These are phyloP conservation scores for Xylaria sp. DNA, from an alignment of 2,329 filamentous ascomycete species.

Conservation along the genomic window DNA sequence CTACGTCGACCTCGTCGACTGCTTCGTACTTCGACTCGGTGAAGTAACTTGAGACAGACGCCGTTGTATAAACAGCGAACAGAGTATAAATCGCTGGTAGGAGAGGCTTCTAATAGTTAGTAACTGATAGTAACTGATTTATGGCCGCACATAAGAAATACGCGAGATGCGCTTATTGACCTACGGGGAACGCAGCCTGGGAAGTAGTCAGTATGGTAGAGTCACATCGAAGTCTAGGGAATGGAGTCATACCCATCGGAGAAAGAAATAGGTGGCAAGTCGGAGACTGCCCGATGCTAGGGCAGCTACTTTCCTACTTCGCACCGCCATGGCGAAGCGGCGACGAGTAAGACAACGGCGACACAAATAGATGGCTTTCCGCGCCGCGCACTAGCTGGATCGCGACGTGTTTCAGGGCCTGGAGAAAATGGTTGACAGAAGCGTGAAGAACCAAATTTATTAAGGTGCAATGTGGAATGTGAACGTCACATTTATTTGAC, in stretches of 20 bases:
- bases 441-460: neutral
- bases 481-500: constrained; percentile 11
- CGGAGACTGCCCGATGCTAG: constrained; percentile 63
- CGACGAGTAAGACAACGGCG: neutral
- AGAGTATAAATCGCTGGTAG: constrained; percentile 64
- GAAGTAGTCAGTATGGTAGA: constrained; percentile 36
- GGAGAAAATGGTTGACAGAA: neutral
- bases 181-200: constrained; percentile 48
- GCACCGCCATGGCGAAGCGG: constrained; percentile 37
- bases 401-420: neutral
- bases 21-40: constrained; percentile 67
- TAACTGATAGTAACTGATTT: constrained; percentile 16
- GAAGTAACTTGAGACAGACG: constrained; percentile 69
- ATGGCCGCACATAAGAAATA: neutral
- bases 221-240: neutral
- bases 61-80: constrained; percentile 72
- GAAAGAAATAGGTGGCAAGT: constrained; percentile 64
- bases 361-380: constrained; percentile 16
- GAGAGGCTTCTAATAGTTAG: constrained; percentile 42
- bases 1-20: constrained; percentile 68
- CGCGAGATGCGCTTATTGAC: constrained; percentile 28
- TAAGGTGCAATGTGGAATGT: neutral
- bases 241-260: constrained; percentile 65
- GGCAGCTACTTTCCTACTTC: constrained; percentile 47
- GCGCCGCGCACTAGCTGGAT: neutral